Base-by-base conservation (phyloP, 352 stramenopile genomes). In the Phytophthora multivora region DNA sequence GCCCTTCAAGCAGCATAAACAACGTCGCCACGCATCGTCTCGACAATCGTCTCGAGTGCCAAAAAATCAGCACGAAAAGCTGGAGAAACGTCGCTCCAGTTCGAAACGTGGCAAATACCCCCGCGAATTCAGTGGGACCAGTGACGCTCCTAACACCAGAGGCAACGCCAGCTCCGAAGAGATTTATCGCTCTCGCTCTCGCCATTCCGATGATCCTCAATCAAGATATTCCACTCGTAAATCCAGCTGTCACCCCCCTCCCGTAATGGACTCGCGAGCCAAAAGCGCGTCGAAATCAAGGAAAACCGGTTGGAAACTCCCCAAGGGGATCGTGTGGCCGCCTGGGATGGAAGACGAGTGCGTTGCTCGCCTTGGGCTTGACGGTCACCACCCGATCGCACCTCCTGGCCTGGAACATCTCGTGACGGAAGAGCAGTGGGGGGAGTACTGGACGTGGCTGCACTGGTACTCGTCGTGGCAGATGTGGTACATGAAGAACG, bases 401-500 rank as follows among this genome's bases (percentile, higher is more conserved):
- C 79, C 77, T 18, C 77, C 78, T 16, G 79, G 79, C 1, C 66
- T 86, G 35, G 77, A 87, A 19, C 64, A 82, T 12, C 50, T 89
- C 5, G 78, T 87, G 36, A 83, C 75, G 5, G 68, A 87, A 15
- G 54, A 79, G 23, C 73, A 89, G 41, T 68, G 77, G 66, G 43
- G 64, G 0, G 77, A 89, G 16, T 89, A 89, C 55, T 89, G 79
- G 77, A 80, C 63, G 18, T 89, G 80, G 77, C 50, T 89, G 41
- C 77, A 87, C 39, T 89, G 80, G 79, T 89, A 87, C 51, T 87
- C 79, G 0, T 83, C 73, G 28, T 87, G 79, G 79, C 79, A 89
- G 28, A 55, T 89, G 30, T 87, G 78, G 75, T 87, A 87, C 41
- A 51, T 87, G 51, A 71, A 81, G 31, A 73, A 79, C 21, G 59